Conservation (phyloP, 2,329 filamentous ascomycete species). For the Claviceps capensis region DNA sequence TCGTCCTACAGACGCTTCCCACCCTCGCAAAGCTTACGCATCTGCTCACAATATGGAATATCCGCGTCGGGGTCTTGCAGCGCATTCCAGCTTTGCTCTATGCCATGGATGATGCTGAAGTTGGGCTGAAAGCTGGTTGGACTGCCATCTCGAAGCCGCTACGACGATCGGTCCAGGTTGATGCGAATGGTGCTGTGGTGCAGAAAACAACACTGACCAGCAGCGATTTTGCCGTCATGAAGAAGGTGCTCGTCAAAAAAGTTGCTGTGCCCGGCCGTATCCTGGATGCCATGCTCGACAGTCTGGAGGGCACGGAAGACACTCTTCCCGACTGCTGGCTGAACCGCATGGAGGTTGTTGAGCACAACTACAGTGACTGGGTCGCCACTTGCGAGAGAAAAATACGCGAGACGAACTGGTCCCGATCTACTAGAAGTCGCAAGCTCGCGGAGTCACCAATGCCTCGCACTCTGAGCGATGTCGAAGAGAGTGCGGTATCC, state of each 20-base stretch:
- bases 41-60: slow-evolving; percentile 65
- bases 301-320: slow-evolving; percentile 70
- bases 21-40: slow-evolving; percentile 60
- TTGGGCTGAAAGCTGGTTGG: slow-evolving; percentile 54
- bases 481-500: background rate
- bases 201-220: slow-evolving; percentile 20
- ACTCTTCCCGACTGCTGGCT: slow-evolving; percentile 80
- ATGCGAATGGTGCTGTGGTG: slow-evolving; percentile 7
- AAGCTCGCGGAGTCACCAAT: background rate
- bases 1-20: slow-evolving; percentile 78
- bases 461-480: background rate
- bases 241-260: slow-evolving; percentile 49
- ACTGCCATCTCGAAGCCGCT: slow-evolving; percentile 34
- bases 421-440: background rate
- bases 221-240: slow-evolving; percentile 44
- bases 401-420: slow-evolving; percentile 53
- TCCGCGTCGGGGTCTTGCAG: slow-evolving; percentile 60
- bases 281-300: slow-evolving; percentile 77
- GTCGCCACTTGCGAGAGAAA: slow-evolving; percentile 61
- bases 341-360: slow-evolving; percentile 68
- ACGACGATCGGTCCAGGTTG: slow-evolving; percentile 9
- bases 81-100: slow-evolving; percentile 56
- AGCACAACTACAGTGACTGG: slow-evolving; percentile 70
- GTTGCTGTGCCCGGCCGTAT: slow-evolving; percentile 56
- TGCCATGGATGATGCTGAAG: slow-evolving; percentile 52